phyloP scores from a whole-genome alignment of 2,329 filamentous ascomycete species.

The Gnomoniopsis sp. region DNA sequence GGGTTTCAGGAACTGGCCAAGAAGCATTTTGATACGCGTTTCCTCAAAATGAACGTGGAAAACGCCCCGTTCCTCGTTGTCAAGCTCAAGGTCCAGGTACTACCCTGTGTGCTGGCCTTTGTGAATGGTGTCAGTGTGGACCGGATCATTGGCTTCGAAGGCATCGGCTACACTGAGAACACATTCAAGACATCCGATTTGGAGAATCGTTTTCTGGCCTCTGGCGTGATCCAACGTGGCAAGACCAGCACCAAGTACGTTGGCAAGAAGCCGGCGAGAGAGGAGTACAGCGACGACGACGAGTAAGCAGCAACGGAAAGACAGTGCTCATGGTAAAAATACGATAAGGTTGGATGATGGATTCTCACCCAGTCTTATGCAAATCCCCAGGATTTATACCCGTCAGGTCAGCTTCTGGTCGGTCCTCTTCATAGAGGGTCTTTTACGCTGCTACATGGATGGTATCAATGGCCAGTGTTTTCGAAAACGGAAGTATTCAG shows the following conservation, averaged over 20 bases:
- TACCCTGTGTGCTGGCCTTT: background rate
- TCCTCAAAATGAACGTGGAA: background rate
- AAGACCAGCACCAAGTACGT: background rate
- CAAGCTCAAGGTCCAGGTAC: background rate
- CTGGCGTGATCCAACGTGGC: background rate
- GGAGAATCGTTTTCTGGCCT: background rate
- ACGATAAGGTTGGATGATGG: too few relatives aligned
- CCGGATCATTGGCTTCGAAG: background rate
- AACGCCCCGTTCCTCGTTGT: background rate
- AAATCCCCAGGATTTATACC: too few relatives aligned
- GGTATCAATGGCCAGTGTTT: too few relatives aligned
- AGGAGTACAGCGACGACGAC: background rate
- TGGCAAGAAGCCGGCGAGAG: background rate
- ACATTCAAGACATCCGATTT: background rate
- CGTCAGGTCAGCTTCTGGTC: too few relatives aligned
- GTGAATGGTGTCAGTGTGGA: background rate
- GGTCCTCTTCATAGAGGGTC: too few relatives aligned
- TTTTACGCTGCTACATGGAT: too few relatives aligned
- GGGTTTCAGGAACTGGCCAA: background rate
- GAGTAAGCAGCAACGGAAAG: background rate
- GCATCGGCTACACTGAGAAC: background rate
- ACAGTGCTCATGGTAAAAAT: too few relatives aligned
- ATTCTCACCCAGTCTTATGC: too few relatives aligned
- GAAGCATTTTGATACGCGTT: background rate
- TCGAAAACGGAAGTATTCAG: too few relatives aligned